phyloP scores from a whole-genome alignment of 805 yeast species.

The Zygotorulaspora sp. region DNA sequence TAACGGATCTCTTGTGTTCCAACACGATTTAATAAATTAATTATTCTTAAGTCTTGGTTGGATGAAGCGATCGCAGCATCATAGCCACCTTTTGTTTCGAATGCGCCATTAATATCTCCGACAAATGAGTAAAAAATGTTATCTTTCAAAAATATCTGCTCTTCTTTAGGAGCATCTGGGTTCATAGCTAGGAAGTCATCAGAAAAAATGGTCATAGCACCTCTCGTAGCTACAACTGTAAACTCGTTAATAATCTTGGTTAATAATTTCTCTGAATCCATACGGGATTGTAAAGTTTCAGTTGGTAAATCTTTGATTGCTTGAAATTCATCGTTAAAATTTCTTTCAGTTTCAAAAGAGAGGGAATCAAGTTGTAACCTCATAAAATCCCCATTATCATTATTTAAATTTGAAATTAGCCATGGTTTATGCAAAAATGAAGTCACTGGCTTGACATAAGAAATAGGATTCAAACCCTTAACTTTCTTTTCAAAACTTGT shows the following conservation, averaged over 20 bases:
- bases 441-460: constrained; percentile 59
- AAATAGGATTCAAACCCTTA: constrained; percentile 44
- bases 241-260: constrained; percentile 72
- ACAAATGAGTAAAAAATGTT: constrained; percentile 86
- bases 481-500: constrained; percentile 47
- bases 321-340: constrained; percentile 92
- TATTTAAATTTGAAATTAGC: constrained; percentile 42
- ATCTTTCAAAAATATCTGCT: constrained; percentile 68
- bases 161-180: constrained; percentile 60
- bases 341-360: constrained; percentile 45
- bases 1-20: constrained; percentile 62
- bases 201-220: constrained; percentile 70
- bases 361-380: constrained; percentile 47
- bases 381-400: constrained; percentile 50
- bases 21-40: constrained; percentile 61
- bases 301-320: constrained; percentile 68
- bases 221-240: constrained; percentile 66
- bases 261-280: constrained; percentile 69
- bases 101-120: constrained; percentile 54
- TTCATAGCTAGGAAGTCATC: constrained; percentile 77
- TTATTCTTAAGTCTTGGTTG: constrained; percentile 71
- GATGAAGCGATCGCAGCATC: constrained; percentile 81
- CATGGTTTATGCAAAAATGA: constrained; percentile 68
- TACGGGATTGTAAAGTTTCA: constrained; percentile 55
- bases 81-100: constrained; percentile 66